Percentiles rank a stretch among this genome's conserved stretches.
Conservation (phyloP, 2,329 filamentous ascomycete genomes). For the Neofusicoccum sp. region DNA sequence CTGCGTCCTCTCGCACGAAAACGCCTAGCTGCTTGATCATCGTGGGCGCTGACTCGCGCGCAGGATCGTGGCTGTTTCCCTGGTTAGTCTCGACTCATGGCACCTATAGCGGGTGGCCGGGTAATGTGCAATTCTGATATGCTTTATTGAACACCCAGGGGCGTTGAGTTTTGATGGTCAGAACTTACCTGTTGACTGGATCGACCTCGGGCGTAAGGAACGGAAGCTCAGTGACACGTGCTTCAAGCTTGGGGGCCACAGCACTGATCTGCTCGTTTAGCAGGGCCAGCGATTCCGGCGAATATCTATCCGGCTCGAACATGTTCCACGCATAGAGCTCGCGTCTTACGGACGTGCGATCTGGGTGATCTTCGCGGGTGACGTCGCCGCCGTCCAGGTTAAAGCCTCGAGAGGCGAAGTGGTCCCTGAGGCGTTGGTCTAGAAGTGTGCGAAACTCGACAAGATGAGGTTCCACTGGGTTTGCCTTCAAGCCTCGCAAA, state of each 20-base stretch:
- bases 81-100: constrained; percentile 1
- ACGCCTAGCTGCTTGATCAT: constrained; percentile 81
- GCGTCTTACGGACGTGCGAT: constrained; percentile 68
- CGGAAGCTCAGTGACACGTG: constrained; percentile 75
- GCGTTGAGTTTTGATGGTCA: constrained; percentile 23
- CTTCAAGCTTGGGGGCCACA: constrained; percentile 80
- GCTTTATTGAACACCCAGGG: constrained; percentile 8
- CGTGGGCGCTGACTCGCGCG: constrained; percentile 52
- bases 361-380: constrained; percentile 62
- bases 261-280: constrained; percentile 70
- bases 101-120: not conserved
- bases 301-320: constrained; percentile 61
- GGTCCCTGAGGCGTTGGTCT: constrained; percentile 26
- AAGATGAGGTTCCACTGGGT: constrained; percentile 60
- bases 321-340: constrained; percentile 67
- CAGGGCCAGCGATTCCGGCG: constrained; percentile 59
- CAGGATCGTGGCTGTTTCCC: constrained; percentile 32
- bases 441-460: constrained; percentile 58
- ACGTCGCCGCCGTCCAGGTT: constrained; percentile 46
- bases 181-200: constrained; percentile 4
- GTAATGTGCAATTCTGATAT: constrained; percentile 1
- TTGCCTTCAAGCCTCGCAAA: constrained; percentile 60
- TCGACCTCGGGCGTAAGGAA: constrained; percentile 50
- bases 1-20: constrained; percentile 82
- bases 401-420: constrained; percentile 31